Conservation (phyloP, 495 filamentous ascomycete genomes). For the Xylaria bambusicola region DNA sequence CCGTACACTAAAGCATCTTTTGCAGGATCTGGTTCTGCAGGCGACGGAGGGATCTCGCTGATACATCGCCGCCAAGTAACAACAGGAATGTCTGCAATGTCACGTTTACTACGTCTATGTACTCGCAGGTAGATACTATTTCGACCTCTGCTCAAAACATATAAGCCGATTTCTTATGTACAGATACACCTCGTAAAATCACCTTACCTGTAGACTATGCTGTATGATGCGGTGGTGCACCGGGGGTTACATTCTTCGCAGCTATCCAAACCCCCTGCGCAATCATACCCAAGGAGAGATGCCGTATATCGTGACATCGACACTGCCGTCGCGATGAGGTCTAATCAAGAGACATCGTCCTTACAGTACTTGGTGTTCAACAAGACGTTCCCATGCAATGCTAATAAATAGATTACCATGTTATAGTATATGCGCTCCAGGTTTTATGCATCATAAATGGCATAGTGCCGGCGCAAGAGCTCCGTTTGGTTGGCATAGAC, state of each 20-base stretch:
- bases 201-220: neutral
- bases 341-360: neutral
- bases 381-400: constrained; percentile 7
- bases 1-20: neutral
- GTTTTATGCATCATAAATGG: constrained; percentile 5
- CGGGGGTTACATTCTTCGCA: too few species aligned
- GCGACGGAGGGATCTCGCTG: neutral
- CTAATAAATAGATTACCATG: neutral
- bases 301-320: neutral
- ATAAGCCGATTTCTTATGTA: neutral
- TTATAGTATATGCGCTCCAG: neutral
- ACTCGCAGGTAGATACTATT: too few species aligned
- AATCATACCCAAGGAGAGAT: neutral
- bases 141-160: too few species aligned
- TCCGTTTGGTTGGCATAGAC: constrained; percentile 5
- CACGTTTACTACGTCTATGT: too few species aligned
- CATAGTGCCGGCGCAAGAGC: constrained; percentile 8
- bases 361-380: neutral
- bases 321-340: too few species aligned
- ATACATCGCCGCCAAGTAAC: too few species aligned
- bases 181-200: neutral
- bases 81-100: too few species aligned
- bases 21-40: constrained; percentile 5
- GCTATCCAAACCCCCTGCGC: neutral
- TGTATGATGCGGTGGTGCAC: neutral